Base-by-base conservation (phyloP, 129 eudicot species). In the Flaveria trinervia region DNA sequence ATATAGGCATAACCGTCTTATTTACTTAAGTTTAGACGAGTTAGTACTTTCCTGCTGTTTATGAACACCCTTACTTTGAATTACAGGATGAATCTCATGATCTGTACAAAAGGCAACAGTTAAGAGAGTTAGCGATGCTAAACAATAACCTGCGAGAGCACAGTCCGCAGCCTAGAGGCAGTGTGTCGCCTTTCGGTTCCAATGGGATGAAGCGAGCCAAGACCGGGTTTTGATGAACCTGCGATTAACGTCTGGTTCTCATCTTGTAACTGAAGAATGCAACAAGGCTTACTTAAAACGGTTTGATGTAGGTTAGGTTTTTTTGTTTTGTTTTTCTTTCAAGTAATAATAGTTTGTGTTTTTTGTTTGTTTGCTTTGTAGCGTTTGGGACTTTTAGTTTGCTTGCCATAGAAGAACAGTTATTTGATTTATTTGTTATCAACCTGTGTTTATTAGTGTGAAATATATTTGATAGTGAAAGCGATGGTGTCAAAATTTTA, bases 61-160 rank as follows among this genome's bases (percentile, higher is more conserved):
- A 36, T 36, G 41, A 36, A 36, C 41, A 36, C 41, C 41, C 7
- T 7, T 36, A 36, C 1, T 18, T 68, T 55, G 44, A 14, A 62
- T 30, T 36, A 18, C 84, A 91, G 97, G 95, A 91, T 10, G 92
- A 88, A 54, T 86, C 95, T 10, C 87, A 83, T 59, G 97, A 91
- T 76, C 48, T 88, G 41, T 86, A 84, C 62, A 91, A 91, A 60
- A 85, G 90, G 80, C 92, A 86, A 62, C 95, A 91, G 64, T 77
- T 91, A 18, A 73, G 97, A 66, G 97, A 91, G 81, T 88, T 91
- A 5, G 97, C 97, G 3, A 69, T 91, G 90, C 83, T 91, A 65
- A 91, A 91, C 77, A 80, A 85, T 16, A 89, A 81, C 73, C 81
- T 91, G 52, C 78, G 86, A 80, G 97, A 91, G 81, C 92, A 88